A percentile compares a stretch with the other conserved stretches of the same genome.
Evolutionary conservation across 495 filamentous ascomycete genomes (phyloP).

Genomic region (Paragyromitra xinjiangensis): DNA sequence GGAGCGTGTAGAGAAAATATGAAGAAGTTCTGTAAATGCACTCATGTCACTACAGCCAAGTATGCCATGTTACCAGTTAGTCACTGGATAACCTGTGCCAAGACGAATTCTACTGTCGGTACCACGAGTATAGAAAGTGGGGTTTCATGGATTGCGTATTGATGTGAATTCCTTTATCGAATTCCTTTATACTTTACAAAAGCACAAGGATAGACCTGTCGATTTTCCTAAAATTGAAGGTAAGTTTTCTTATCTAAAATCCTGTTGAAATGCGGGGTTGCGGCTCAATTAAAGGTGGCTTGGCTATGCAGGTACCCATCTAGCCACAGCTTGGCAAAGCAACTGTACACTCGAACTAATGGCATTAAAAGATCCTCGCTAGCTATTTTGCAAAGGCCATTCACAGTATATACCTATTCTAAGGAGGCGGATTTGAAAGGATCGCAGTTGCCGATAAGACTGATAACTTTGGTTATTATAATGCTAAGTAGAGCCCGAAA

Average conservation of each 20-base stretch:
- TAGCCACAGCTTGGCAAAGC: not conserved
- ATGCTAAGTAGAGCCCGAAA: not conserved
- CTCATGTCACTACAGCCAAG: not conserved
- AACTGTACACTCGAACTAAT: not conserved
- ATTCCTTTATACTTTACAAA: not conserved
- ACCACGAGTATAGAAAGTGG: not conserved
- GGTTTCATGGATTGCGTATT: conserved; percentile 7
- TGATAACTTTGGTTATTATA: not conserved
- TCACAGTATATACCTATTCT: not conserved
- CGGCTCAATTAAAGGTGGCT: conserved; percentile 10
- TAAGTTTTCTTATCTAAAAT: too few relatives aligned
- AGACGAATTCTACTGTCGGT: too few relatives aligned
- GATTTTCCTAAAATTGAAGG: too few relatives aligned
- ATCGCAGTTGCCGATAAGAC: not conserved
- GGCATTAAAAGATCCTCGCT: not conserved
- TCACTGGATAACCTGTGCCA: too few relatives aligned
- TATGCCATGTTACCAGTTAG: too few relatives aligned
- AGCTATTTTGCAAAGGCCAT: not conserved
- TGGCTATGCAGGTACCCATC: conserved; percentile 19
- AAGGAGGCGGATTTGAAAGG: not conserved
- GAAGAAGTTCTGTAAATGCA: conserved; percentile 13
- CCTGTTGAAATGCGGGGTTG: not conserved
- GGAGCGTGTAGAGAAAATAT: not conserved
- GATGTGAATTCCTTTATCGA: not conserved
- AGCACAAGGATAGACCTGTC: not conserved